A percentile compares a stretch with the other conserved stretches of the same genome.
phyloP scores from a whole-genome alignment of 371 early-diverging fungal species.

The Nosema bombycis region DNA sequence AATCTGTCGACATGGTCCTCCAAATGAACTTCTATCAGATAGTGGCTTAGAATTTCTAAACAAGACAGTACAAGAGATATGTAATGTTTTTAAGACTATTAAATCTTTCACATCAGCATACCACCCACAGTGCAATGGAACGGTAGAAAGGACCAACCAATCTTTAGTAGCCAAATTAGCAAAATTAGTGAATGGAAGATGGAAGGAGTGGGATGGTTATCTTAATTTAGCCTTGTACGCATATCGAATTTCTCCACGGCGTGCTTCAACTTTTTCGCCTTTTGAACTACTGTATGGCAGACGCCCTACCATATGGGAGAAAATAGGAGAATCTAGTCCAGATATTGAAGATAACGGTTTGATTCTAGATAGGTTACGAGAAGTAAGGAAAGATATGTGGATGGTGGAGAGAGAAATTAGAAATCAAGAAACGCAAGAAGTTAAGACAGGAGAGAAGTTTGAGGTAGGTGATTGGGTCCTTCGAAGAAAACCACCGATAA shows the following conservation, averaged over 20 bases:
- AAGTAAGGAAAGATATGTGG: too few species aligned
- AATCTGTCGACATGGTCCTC: slow-evolving; percentile 48
- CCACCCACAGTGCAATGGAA: slow-evolving; percentile 5
- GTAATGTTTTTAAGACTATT: neutral
- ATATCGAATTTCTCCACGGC: neutral
- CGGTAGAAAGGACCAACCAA: slow-evolving; percentile 32
- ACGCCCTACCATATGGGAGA: neutral
- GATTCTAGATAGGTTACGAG: too few species aligned
- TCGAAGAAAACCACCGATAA: too few species aligned
- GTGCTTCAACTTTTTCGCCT: neutral
- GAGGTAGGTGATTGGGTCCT: too few species aligned
- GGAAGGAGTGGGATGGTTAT: slow-evolving; percentile 26
- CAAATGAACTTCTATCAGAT: slow-evolving; percentile 61
- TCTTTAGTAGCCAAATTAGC: slow-evolving; percentile 18
- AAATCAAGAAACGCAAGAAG: too few species aligned
- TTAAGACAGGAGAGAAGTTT: too few species aligned
- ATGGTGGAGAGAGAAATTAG: too few species aligned
- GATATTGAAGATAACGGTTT: too few species aligned
- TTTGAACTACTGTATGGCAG: slow-evolving; percentile 35
- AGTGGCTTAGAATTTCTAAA: slow-evolving; percentile 60
- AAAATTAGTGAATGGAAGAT: slow-evolving; percentile 6
- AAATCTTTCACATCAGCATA: neutral
- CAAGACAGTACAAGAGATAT: neutral
- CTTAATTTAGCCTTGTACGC: neutral
- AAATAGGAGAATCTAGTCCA: neutral